Conservation (phyloP, 2,329 filamentous ascomycete genomes). For the Aureobasidium leucospermi region DNA sequence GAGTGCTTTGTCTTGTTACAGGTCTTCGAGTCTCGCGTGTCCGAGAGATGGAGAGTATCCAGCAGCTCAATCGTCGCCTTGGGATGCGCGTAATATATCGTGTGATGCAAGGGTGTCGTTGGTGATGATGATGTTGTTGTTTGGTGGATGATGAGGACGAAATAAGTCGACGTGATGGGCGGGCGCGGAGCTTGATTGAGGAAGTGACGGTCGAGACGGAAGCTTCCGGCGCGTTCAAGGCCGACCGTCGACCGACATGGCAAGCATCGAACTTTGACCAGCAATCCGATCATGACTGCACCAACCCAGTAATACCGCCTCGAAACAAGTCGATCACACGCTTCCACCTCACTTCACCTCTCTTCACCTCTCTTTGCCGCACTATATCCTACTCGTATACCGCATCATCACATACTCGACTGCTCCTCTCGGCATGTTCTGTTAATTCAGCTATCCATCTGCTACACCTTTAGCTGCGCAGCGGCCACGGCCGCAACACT, state of each 20-base stretch:
- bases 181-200: background rate
- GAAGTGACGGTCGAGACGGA: constrained; percentile 2
- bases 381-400: background rate
- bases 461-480: constrained; percentile 3
- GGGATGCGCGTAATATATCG: background rate
- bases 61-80: no score
- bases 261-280: background rate
- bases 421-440: background rate
- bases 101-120: background rate
- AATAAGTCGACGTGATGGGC: background rate
- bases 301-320: background rate
- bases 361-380: no score
- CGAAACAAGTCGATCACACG: background rate
- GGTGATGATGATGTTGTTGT: background rate
- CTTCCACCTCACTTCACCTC: background rate
- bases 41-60: background rate
- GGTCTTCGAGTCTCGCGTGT: background rate
- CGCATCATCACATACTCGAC: background rate
- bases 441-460: background rate
- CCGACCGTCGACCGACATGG: background rate
- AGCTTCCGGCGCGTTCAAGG: background rate
- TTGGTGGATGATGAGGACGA: background rate
- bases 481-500: constrained; percentile 5
- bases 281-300: background rate
- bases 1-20: background rate